Percentiles rank a stretch among this genome's conserved stretches.
Conservation (phyloP, 768 basidiomycete species). For the Rubroboletus pulcherrimus region DNA sequence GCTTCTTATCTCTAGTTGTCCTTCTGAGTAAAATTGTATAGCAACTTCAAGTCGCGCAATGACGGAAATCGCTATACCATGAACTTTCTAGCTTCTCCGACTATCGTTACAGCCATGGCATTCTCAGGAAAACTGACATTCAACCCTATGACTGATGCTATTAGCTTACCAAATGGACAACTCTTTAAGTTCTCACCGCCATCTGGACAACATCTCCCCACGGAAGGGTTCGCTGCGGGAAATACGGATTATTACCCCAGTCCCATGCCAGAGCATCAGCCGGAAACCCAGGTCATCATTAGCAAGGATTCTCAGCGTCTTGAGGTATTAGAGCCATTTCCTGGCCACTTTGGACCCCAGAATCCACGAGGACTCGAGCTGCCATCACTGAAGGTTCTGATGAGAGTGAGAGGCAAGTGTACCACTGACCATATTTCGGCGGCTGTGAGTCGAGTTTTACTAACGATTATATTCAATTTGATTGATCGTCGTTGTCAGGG, state of each 20-base stretch:
- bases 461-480: neutral
- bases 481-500: conserved; percentile 47
- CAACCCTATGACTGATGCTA: conserved; percentile 83
- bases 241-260: conserved; percentile 72
- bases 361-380: conserved; percentile 66
- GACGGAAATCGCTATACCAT: conserved; percentile 92
- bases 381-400: conserved; percentile 75
- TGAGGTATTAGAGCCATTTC: conserved; percentile 83
- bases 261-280: conserved; percentile 68
- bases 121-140: conserved; percentile 93
- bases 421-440: conserved; percentile 99
- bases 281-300: conserved; percentile 76
- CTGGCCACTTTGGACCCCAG: conserved; percentile 59
- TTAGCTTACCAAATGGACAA: conserved; percentile 64
- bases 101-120: conserved; percentile 95
- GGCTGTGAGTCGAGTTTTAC: conserved; percentile 53
- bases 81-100: conserved; percentile 98
- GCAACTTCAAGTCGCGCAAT: conserved; percentile 91
- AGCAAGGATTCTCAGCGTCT: conserved; percentile 76
- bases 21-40: conserved; percentile 17
- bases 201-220: conserved; percentile 78
- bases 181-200: conserved; percentile 85
- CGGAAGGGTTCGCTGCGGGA: conserved; percentile 76
- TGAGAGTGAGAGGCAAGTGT: conserved; percentile 96
- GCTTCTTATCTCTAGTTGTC: neutral